A percentile compares a stretch with the other conserved stretches of the same genome.
Conservation (phyloP, 768 basidiomycete species). For the Thelephora ganbajun region DNA sequence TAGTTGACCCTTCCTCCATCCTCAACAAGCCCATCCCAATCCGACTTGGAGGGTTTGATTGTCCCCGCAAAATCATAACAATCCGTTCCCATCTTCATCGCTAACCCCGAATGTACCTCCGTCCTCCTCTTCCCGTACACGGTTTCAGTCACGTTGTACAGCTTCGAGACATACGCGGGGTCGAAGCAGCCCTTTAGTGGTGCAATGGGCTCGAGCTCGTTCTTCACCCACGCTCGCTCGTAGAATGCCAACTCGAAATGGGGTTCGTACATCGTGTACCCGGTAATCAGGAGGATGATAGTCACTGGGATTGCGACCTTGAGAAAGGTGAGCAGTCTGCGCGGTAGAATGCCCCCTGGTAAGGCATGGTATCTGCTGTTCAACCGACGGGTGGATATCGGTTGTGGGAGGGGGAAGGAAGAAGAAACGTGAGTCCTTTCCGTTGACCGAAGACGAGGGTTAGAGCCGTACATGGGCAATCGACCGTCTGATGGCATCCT, state of each 20-base stretch:
- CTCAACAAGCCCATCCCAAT: conserved; percentile 4
- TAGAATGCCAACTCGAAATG: conserved; percentile 82
- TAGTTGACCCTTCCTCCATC: conserved; percentile 38
- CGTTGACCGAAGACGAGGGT: not conserved
- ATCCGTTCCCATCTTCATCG: conserved; percentile 68
- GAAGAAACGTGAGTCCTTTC: not conserved
- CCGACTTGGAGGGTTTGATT: conserved; percentile 24
- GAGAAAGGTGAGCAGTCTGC: conserved; percentile 7
- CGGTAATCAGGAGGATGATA: conserved; percentile 23
- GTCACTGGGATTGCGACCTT: conserved; percentile 11
- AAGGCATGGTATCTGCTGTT: too few species aligned
- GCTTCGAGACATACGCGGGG: conserved; percentile 37
- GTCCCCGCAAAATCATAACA: conserved; percentile 92
- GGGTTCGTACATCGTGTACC: conserved; percentile 59
- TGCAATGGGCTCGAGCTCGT: conserved; percentile 51
- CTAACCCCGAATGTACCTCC: conserved; percentile 70
- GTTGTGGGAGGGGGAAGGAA: conserved; percentile 1
- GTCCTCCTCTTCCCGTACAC: conserved; percentile 52
- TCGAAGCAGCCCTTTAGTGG: conserved; percentile 70
- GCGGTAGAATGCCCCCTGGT: conserved; percentile 7
- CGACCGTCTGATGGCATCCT: too few species aligned
- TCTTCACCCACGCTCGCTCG: conserved; percentile 56
- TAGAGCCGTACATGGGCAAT: not conserved
- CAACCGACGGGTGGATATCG: too few species aligned
- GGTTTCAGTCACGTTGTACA: conserved; percentile 53